These are phyloP conservation scores for Acanthamoeba castellanii DNA, from an alignment of 208 protist genomes.

Conservation along the genomic window DNA sequence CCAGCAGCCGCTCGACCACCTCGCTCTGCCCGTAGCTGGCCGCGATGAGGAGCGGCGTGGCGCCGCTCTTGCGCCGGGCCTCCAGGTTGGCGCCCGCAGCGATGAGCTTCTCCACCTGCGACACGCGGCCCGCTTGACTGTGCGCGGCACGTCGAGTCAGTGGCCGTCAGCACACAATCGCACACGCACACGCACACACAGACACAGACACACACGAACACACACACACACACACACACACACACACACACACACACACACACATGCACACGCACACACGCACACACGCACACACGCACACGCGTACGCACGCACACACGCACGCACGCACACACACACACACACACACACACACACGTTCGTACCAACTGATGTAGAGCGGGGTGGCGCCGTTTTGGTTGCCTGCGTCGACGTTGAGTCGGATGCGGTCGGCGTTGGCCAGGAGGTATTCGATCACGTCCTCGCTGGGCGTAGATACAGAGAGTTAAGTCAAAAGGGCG, in stretches of 20 bases:
- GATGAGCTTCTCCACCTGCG: constrained; percentile 2
- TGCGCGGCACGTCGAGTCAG: no score
- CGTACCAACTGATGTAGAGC: constrained; percentile 44
- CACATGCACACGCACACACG: no score
- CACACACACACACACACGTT: no score
- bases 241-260: no score
- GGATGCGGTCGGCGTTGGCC: neutral
- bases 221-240: no score
- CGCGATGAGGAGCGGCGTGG: constrained; percentile 16
- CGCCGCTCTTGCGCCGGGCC: constrained; percentile 10
- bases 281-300: no score
- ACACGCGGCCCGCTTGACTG: neutral
- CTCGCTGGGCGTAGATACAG: neutral
- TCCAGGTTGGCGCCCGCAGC: neutral
- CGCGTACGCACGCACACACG: no score
- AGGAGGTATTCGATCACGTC: neutral
- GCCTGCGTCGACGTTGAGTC: neutral
- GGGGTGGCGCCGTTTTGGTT: constrained; percentile 25
- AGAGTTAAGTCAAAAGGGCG: neutral
- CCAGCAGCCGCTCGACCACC: neutral
- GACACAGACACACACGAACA: neutral
- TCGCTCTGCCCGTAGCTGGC: neutral
- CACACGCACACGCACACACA: no score
- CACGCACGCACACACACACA: no score
- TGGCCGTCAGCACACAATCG: neutral